Percentiles rank a stretch among this genome's conserved stretches.
These are phyloP conservation scores for Penicillium polonicum DNA, from an alignment of 2,329 filamentous ascomycete species.

Conservation along the genomic window DNA sequence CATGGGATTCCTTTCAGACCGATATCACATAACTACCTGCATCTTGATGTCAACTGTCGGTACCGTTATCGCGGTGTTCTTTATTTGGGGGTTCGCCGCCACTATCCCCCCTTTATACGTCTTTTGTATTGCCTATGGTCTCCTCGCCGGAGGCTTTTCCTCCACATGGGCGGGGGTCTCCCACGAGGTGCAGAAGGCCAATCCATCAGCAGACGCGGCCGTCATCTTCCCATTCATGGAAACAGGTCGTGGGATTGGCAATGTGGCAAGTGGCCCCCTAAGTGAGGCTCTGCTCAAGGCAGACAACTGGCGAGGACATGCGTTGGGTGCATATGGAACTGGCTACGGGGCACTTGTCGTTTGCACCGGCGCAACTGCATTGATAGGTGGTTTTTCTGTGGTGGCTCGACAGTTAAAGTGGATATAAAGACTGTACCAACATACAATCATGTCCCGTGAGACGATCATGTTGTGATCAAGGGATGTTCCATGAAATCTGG, in stretches of 20 bases:
- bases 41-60: slow-evolving; percentile 23
- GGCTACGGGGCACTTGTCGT: slow-evolving; percentile 21
- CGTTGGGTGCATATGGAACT: slow-evolving; percentile 20
- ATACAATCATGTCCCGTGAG: not conserved
- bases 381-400: slow-evolving; percentile 19
- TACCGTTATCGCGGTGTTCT: slow-evolving; percentile 20
- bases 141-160: slow-evolving; percentile 22
- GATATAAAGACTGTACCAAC: slow-evolving; percentile 3
- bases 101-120: slow-evolving; percentile 17
- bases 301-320: slow-evolving; percentile 12
- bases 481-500: too few relatives aligned
- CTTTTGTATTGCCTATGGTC: slow-evolving; percentile 22
- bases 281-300: slow-evolving; percentile 22
- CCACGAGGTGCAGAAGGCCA: slow-evolving; percentile 17
- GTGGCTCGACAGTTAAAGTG: slow-evolving; percentile 16
- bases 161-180: slow-evolving; percentile 25
- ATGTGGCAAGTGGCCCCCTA: slow-evolving; percentile 22
- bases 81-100: slow-evolving; percentile 22
- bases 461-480: not conserved
- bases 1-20: slow-evolving; percentile 27
- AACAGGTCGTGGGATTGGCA: slow-evolving; percentile 21
- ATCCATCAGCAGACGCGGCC: slow-evolving; percentile 16
- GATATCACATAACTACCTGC: slow-evolving; percentile 22
- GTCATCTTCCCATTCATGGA: slow-evolving; percentile 28
- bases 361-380: slow-evolving; percentile 21